Conservation (phyloP, 2,329 filamentous ascomycete genomes). For the Arachnomyces sp. region DNA sequence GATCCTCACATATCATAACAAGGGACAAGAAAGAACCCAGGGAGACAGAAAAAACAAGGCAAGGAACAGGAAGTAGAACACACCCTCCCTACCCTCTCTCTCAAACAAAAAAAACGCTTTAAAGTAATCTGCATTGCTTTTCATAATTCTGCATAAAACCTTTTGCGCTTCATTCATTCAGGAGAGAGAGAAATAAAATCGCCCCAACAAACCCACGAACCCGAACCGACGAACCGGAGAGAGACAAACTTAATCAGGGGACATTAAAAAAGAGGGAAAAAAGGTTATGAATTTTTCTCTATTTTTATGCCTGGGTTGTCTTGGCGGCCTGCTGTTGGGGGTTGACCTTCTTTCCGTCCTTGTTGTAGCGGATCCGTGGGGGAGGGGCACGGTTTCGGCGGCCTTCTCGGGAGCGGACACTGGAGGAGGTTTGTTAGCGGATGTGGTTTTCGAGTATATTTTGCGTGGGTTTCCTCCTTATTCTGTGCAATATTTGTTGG, state of each 20-base stretch:
- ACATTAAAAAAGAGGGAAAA: slow-evolving; percentile 2
- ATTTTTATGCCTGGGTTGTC: slow-evolving; percentile 35
- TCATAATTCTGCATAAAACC: slow-evolving; percentile 27
- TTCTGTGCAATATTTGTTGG: too few relatives aligned
- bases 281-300: slow-evolving; percentile 5
- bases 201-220: too few relatives aligned
- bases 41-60: slow-evolving; percentile 18
- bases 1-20: too few relatives aligned
- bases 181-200: not conserved
- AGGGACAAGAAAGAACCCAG: not conserved
- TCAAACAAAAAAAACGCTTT: too few relatives aligned
- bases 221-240: not conserved
- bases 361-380: slow-evolving; percentile 98
- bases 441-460: too few relatives aligned
- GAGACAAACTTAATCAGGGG: too few relatives aligned
- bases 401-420: slow-evolving; percentile 93
- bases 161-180: too few relatives aligned
- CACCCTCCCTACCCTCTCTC: slow-evolving; percentile 27
- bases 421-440: slow-evolving; percentile 33
- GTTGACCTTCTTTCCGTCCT: slow-evolving; percentile 99
- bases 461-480: slow-evolving; percentile 4
- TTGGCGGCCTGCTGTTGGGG: slow-evolving; percentile 74
- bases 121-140: too few relatives aligned
- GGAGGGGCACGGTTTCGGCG: slow-evolving; percentile 98
- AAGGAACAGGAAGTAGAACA: slow-evolving; percentile 31